A percentile compares a stretch with the other conserved stretches of the same genome.
These are phyloP conservation scores for Pythium guiyangense DNA, from an alignment of 352 stramenopile species.

Conservation along the genomic window DNA sequence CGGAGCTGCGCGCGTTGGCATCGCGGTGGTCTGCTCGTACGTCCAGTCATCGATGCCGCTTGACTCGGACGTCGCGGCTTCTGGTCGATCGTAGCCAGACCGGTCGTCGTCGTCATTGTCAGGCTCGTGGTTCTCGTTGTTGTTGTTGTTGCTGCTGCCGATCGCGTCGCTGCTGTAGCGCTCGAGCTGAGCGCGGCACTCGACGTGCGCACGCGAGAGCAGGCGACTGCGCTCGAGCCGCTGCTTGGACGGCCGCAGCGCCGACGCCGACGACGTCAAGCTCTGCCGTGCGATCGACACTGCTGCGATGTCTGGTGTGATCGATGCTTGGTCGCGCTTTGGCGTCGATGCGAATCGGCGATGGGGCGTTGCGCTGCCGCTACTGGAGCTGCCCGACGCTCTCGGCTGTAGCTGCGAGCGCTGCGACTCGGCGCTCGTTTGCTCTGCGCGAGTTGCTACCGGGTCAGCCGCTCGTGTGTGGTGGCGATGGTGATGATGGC, in stretches of 20 bases:
- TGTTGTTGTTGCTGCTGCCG: conserved; percentile 7
- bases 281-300: conserved; percentile 6
- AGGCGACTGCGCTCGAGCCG: conserved; percentile 7
- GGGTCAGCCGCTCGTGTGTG: not conserved
- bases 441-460: too few species aligned
- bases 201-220: conserved; percentile 8
- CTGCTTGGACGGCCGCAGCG: conserved; percentile 38
- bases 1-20: too few species aligned
- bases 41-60: conserved; percentile 4
- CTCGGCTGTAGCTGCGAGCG: not conserved
- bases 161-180: not conserved
- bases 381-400: not conserved
- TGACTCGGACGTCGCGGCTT: not conserved
- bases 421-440: not conserved
- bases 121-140: conserved; percentile 1
- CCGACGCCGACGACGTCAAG: conserved; percentile 47
- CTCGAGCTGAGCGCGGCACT: conserved; percentile 6
- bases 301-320: not conserved
- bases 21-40: not conserved
- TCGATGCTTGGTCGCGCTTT: conserved; percentile 2
- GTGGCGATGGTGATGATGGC: conserved; percentile 1
- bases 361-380: not conserved
- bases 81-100: not conserved
- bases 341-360: not conserved
- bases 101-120: conserved; percentile 12